Evolutionary conservation across 306 rosid genomes (phyloP).

Genomic region (Lathyrus oleraceus): DNA sequence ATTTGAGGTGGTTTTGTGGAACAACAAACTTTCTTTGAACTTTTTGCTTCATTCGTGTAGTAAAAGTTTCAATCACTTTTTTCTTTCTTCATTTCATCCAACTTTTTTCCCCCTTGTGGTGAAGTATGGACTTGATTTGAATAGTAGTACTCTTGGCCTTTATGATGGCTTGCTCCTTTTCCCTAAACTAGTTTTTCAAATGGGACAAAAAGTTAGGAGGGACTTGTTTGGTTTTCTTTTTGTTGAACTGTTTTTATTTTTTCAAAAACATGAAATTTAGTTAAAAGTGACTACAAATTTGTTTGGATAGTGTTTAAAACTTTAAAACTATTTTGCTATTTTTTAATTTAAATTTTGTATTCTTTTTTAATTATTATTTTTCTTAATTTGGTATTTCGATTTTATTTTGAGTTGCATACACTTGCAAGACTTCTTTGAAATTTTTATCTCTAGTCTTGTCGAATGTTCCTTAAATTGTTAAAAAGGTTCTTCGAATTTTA

Average conservation of each 20-base stretch:
- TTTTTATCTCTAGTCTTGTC: too few species aligned
- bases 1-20: constrained; percentile 7
- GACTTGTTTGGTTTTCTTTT: not conserved
- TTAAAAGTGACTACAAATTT: not conserved
- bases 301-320: not conserved
- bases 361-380: too few species aligned
- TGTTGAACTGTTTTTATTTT: not conserved
- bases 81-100: not conserved
- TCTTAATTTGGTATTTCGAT: not conserved
- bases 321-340: too few species aligned
- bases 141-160: constrained; percentile 2
- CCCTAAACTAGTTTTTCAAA: not conserved
- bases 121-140: constrained; percentile 9
- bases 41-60: constrained; percentile 11
- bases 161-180: not conserved
- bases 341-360: too few species aligned
- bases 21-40: not conserved
- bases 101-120: constrained; percentile 19
- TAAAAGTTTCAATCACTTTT: constrained; percentile 5
- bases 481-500: too few species aligned
- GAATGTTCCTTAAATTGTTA: too few species aligned
- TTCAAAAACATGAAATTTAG: not conserved
- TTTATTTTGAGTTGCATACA: not conserved
- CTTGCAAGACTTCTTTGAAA: not conserved
- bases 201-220: not conserved